These are phyloP conservation scores for Plenodomus biglobosus DNA, from an alignment of 2,329 filamentous ascomycete genomes.

Conservation along the genomic window DNA sequence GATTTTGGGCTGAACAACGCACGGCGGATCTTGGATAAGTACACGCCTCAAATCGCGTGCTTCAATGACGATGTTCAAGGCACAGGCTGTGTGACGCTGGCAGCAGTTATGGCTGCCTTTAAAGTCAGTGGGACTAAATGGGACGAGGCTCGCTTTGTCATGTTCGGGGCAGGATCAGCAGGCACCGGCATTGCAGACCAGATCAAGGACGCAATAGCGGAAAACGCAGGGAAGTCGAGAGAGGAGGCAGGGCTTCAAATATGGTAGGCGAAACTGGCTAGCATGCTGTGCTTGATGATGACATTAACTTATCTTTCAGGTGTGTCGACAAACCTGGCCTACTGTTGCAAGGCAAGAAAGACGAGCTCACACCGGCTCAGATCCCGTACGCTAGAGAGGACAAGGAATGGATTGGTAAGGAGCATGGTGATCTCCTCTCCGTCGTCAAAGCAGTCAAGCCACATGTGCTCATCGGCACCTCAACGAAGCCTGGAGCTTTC, in stretches of 20 bases:
- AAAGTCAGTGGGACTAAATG: constrained; percentile 69
- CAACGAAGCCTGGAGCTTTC: constrained; percentile 74
- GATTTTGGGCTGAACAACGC: constrained; percentile 82
- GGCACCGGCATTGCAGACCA: constrained; percentile 86
- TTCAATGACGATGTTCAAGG: constrained; percentile 94
- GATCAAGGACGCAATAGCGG: constrained; percentile 74
- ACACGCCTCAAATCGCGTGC: constrained; percentile 72
- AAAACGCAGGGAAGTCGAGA: constrained; percentile 65
- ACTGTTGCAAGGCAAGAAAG: constrained; percentile 63
- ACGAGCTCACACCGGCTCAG: constrained; percentile 68
- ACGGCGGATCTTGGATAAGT: constrained; percentile 72
- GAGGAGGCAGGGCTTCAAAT: constrained; percentile 79
- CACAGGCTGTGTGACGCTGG: constrained; percentile 83
- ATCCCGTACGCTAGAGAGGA: constrained; percentile 65
- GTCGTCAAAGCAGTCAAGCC: constrained; percentile 73
- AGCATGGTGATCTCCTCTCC: constrained; percentile 61
- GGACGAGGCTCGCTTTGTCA: constrained; percentile 67
- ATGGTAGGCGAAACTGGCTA: constrained; percentile 55
- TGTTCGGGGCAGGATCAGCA: constrained; percentile 81
- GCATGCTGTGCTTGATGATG: too few relatives aligned
- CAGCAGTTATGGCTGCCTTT: constrained; percentile 75
- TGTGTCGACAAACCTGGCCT: constrained; percentile 81
- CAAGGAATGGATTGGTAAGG: constrained; percentile 62
- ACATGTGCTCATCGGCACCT: constrained; percentile 81
- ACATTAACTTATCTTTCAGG: constrained; percentile 50